Percentiles rank a stretch among this genome's conserved stretches.
Conservation (phyloP, 1,139 yeast genomes). For the Kodamaea ohmeri region DNA sequence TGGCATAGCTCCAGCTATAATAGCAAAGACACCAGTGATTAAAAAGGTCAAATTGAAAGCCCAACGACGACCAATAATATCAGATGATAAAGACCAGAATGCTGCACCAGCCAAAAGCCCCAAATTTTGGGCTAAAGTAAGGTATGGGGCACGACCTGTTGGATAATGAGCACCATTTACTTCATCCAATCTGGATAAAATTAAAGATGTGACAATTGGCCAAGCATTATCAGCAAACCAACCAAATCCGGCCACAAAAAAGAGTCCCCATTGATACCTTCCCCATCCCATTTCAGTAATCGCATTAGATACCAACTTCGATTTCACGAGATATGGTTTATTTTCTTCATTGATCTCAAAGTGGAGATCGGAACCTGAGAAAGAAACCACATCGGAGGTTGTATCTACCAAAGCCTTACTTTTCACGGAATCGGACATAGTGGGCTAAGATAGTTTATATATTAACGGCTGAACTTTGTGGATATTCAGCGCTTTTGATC, state of each 20-base stretch:
- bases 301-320: slow-evolving; percentile 32
- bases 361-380: slow-evolving; percentile 11
- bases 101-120: slow-evolving; percentile 43
- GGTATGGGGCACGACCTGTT: slow-evolving; percentile 32
- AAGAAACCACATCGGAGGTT: slow-evolving; percentile 11
- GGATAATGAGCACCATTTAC: slow-evolving; percentile 41
- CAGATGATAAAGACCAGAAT: slow-evolving; percentile 42
- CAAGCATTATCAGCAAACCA: slow-evolving; percentile 47
- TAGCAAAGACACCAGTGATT: slow-evolving; percentile 39
- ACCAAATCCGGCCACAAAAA: slow-evolving; percentile 44
- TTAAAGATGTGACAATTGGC: slow-evolving; percentile 41
- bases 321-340: slow-evolving; percentile 31
- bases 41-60: slow-evolving; percentile 44
- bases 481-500: not conserved
- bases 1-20: slow-evolving; percentile 39
- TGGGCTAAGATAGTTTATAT: too few species aligned
- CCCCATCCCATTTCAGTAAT: slow-evolving; percentile 46
- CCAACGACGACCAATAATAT: slow-evolving; percentile 43
- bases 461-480: too few species aligned
- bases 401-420: slow-evolving; percentile 3
- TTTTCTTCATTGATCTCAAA: slow-evolving; percentile 15
- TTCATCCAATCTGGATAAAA: slow-evolving; percentile 34
- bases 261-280: slow-evolving; percentile 39
- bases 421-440: slow-evolving; percentile 1
- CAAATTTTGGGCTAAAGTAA: slow-evolving; percentile 42